Percentiles rank a stretch among this genome's conserved stretches.
Evolutionary conservation across 2,329 filamentous ascomycete species (phyloP).

Genomic region (Akanthomyces muscarius): DNA sequence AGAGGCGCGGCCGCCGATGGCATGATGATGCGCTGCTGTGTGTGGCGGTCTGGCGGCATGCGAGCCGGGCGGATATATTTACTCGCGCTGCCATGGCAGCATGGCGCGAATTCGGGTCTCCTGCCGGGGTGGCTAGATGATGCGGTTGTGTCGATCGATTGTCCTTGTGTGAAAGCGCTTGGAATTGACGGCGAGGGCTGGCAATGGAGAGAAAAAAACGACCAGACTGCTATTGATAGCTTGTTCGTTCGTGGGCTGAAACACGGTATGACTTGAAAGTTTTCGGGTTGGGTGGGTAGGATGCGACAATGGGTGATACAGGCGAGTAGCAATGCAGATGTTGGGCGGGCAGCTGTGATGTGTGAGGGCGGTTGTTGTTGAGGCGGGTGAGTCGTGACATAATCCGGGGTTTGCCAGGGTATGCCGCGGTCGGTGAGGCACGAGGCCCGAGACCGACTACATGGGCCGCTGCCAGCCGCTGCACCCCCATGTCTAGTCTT

Average conservation of each 20-base stretch:
- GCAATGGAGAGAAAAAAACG: neutral
- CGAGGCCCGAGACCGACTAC: neutral
- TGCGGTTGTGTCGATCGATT: neutral
- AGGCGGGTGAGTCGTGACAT: slow-evolving; percentile 8
- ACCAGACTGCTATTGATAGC: no score
- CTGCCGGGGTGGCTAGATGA: neutral
- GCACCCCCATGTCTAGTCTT: neutral
- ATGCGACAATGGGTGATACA: neutral
- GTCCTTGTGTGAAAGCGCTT: neutral
- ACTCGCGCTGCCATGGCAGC: slow-evolving; percentile 23
- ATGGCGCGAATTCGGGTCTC: slow-evolving; percentile 12
- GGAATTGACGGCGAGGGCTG: neutral
- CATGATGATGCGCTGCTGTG: neutral
- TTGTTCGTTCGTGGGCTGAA: no score
- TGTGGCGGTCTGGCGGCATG: slow-evolving; percentile 3
- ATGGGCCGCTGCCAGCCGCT: slow-evolving; percentile 13
- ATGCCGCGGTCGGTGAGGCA: neutral
- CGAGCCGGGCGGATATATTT: slow-evolving; percentile 17
- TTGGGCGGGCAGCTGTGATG: neutral
- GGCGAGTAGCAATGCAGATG: neutral
- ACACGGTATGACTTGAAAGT: neutral
- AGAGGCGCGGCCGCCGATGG: slow-evolving; percentile 4
- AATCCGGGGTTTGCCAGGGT: slow-evolving; percentile 12
- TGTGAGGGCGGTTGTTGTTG: neutral
- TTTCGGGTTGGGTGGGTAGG: neutral